Evolutionary conservation across 441 rosid species (phyloP).

Genomic region (Dalechampia spathulata): DNA sequence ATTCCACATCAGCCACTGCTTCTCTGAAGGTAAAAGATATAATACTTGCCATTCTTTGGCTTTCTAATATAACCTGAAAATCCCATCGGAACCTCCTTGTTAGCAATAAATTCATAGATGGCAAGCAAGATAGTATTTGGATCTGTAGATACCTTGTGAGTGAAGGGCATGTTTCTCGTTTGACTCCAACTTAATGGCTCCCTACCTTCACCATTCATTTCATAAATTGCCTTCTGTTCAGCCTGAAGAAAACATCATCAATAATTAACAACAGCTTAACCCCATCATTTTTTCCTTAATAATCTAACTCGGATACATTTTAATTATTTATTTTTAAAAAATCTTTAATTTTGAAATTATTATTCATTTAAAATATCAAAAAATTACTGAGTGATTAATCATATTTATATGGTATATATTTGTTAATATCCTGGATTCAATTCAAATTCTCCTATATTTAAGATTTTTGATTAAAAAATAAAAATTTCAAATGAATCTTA

Average conservation of each 20-base stretch:
- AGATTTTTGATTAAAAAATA: too few relatives aligned
- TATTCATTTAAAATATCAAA: too few relatives aligned
- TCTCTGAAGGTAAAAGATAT: slow-evolving; percentile 73
- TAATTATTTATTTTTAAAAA: too few relatives aligned
- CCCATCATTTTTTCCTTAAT: not conserved
- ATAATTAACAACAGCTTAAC: not conserved
- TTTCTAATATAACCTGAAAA: slow-evolving; percentile 54
- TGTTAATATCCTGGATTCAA: too few relatives aligned
- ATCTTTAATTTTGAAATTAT: too few relatives aligned
- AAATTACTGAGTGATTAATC: too few relatives aligned
- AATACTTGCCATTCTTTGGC: slow-evolving; percentile 63
- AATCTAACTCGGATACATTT: not conserved
- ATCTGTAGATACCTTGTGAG: slow-evolving; percentile 43
- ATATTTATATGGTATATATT: too few relatives aligned
- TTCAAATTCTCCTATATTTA: too few relatives aligned
- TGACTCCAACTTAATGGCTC: slow-evolving; percentile 45
- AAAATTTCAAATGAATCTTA: too few relatives aligned
- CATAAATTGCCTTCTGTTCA: slow-evolving; percentile 42
- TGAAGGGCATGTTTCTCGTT: slow-evolving; percentile 49
- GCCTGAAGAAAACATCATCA: slow-evolving; percentile 25
- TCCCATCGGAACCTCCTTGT: not conserved
- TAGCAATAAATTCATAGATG: too few relatives aligned
- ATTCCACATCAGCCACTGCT: slow-evolving; percentile 66
- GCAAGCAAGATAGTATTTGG: too few relatives aligned
- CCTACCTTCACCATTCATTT: slow-evolving; percentile 25